Conservation (phyloP, 1,284 basidiomycete species). For the Takashimella tepidaria region DNA sequence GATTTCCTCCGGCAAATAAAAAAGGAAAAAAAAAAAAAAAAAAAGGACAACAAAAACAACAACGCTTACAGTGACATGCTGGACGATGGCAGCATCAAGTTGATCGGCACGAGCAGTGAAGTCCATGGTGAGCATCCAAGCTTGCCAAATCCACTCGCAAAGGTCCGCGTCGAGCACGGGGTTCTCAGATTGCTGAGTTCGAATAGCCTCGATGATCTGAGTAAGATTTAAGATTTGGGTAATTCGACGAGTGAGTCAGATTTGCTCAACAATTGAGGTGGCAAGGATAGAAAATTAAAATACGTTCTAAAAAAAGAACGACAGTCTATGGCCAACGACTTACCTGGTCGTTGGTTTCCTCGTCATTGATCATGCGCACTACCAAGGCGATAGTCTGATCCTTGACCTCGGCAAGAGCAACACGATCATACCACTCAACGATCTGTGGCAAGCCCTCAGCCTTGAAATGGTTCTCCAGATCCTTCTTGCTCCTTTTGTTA, state of each 20-base stretch:
- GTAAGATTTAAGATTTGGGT: too few species aligned
- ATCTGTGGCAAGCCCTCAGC: conserved; percentile 68
- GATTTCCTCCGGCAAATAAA: too few species aligned
- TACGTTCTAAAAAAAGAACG: too few species aligned
- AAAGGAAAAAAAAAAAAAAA: too few species aligned
- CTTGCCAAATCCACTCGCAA: conserved; percentile 83
- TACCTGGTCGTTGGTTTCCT: conserved; percentile 61
- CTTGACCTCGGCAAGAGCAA: conserved; percentile 68
- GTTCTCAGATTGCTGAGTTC: conserved; percentile 53
- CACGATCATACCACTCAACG: conserved; percentile 87
- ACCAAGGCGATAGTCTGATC: conserved; percentile 62
- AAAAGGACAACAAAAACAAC: too few species aligned
- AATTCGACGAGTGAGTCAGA: neutral
- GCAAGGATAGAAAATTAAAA: neutral
- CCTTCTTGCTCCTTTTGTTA: conserved; percentile 66
- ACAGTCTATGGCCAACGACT: too few species aligned
- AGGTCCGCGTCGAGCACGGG: conserved; percentile 74
- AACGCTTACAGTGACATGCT: conserved; percentile 72
- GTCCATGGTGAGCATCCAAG: conserved; percentile 78
- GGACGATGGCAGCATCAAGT: conserved; percentile 74
- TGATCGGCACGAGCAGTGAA: conserved; percentile 84
- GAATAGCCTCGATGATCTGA: conserved; percentile 71
- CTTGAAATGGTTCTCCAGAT: conserved; percentile 80
- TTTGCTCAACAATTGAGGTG: neutral
- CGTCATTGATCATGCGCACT: conserved; percentile 54